A percentile compares a stretch with the other conserved stretches of the same genome.
These are phyloP conservation scores for Hypericum perforatum DNA, from an alignment of 345 rosid species.

Conservation along the genomic window DNA sequence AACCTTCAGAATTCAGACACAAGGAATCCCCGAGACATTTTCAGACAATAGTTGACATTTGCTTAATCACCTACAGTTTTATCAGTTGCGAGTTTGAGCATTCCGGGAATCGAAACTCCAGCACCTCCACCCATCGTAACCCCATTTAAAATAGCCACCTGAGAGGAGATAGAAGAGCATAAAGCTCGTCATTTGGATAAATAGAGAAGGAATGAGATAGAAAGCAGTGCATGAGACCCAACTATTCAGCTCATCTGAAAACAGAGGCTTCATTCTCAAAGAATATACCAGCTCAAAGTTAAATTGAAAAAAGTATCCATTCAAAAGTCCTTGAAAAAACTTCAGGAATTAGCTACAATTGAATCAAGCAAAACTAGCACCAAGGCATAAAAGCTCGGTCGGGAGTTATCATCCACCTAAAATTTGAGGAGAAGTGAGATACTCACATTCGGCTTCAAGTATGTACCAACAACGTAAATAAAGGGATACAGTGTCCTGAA, in stretches of 20 bases:
- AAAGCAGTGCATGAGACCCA: too few species aligned
- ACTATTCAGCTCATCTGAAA: too few species aligned
- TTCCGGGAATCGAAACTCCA: slow-evolving; percentile 88
- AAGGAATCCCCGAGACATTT: too few species aligned
- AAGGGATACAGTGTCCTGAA: slow-evolving; percentile 41
- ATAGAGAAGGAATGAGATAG: too few species aligned
- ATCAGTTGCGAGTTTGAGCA: slow-evolving; percentile 70
- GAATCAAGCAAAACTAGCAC: too few species aligned
- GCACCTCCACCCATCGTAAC: slow-evolving; percentile 95
- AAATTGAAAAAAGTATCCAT: neutral
- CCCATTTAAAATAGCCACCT: slow-evolving; percentile 85
- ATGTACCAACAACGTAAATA: slow-evolving; percentile 52
- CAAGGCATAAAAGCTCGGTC: slow-evolving; percentile 2
- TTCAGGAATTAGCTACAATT: neutral
- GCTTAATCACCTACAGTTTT: slow-evolving; percentile 49
- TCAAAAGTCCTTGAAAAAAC: neutral
- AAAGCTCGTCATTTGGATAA: neutral
- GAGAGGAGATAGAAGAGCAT: slow-evolving; percentile 10
- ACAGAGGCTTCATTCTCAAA: too few species aligned
- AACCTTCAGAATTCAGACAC: too few species aligned
- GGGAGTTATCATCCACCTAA: too few species aligned
- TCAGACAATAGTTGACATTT: too few species aligned
- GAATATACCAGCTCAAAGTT: too few species aligned
- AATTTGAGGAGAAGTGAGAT: neutral
- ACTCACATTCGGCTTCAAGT: slow-evolving; percentile 70